Evolutionary conservation across 805 yeast species (phyloP).

Genomic region (Suhomyces emberorum): DNA sequence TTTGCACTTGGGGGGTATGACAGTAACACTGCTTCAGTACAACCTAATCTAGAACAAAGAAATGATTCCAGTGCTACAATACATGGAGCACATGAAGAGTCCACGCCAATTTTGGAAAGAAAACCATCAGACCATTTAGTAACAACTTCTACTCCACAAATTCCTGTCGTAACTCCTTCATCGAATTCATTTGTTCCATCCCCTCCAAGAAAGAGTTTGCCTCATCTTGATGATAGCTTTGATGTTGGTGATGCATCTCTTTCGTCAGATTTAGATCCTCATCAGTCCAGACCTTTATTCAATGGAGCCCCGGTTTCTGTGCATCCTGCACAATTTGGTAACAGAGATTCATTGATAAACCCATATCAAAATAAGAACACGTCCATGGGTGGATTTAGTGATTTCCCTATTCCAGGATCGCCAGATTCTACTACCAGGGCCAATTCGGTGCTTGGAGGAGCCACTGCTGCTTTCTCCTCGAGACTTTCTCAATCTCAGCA

Average conservation of each 20-base stretch:
- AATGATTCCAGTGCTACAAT: background rate
- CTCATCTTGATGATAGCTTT: constrained; percentile 33
- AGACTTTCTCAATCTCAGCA: constrained; percentile 44
- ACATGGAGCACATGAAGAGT: background rate
- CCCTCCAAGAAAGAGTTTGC: background rate
- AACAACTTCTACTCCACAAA: background rate
- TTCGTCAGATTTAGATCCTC: background rate
- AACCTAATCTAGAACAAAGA: background rate
- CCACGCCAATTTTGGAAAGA: background rate
- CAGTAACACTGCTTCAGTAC: background rate
- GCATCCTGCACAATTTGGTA: constrained; percentile 7
- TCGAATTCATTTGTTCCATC: background rate
- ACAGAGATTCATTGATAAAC: constrained; percentile 19
- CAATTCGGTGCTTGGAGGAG: constrained; percentile 38
- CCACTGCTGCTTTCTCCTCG: constrained; percentile 34
- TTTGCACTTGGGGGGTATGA: constrained; percentile 13
- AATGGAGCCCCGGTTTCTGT: constrained; percentile 1
- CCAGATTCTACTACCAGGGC: constrained; percentile 45
- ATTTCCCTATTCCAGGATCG: constrained; percentile 44
- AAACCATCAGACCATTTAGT: background rate
- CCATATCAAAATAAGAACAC: constrained; percentile 20
- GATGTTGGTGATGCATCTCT: constrained; percentile 15
- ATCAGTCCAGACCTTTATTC: background rate
- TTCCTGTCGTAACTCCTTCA: background rate
- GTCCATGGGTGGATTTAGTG: constrained; percentile 27